These are phyloP conservation scores for Kwoniella sp. DNA, from an alignment of 768 basidiomycete species.

Conservation along the genomic window DNA sequence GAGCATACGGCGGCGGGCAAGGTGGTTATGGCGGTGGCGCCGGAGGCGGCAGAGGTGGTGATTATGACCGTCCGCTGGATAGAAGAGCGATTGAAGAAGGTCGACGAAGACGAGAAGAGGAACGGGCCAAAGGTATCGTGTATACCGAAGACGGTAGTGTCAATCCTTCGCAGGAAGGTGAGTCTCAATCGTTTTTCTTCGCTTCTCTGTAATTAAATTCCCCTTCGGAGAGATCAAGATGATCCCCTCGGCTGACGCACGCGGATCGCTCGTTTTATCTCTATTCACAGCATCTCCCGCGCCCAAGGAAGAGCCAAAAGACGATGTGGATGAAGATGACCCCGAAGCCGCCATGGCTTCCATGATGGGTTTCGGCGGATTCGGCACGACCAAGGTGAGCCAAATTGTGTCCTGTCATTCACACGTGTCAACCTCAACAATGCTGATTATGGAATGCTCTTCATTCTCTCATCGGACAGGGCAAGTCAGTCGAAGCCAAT, in stretches of 20 bases:
- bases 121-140: conserved; percentile 41
- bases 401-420: background rate
- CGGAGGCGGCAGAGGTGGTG: conserved; percentile 13
- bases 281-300: conserved; percentile 8
- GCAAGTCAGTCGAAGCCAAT: conserved; percentile 63
- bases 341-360: conserved; percentile 66
- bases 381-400: conserved; percentile 85
- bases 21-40: conserved; percentile 14
- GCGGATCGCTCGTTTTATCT: background rate
- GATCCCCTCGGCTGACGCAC: background rate
- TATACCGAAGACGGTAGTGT: conserved; percentile 29
- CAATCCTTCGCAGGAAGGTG: conserved; percentile 28
- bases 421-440: no score
- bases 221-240: conserved; percentile 1
- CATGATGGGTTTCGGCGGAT: conserved; percentile 90
- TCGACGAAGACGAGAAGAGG: conserved; percentile 47
- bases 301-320: conserved; percentile 21
- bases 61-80: conserved; percentile 49
- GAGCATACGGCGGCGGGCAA: conserved; percentile 16
- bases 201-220: conserved; percentile 3
- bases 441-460: background rate
- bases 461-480: conserved; percentile 57
- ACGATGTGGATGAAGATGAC: conserved; percentile 22
- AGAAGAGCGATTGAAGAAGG: conserved; percentile 54
- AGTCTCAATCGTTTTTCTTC: conserved; percentile 8